These are phyloP conservation scores for Cladosporium sp. DNA, from an alignment of 2,329 filamentous ascomycete species.

Conservation along the genomic window DNA sequence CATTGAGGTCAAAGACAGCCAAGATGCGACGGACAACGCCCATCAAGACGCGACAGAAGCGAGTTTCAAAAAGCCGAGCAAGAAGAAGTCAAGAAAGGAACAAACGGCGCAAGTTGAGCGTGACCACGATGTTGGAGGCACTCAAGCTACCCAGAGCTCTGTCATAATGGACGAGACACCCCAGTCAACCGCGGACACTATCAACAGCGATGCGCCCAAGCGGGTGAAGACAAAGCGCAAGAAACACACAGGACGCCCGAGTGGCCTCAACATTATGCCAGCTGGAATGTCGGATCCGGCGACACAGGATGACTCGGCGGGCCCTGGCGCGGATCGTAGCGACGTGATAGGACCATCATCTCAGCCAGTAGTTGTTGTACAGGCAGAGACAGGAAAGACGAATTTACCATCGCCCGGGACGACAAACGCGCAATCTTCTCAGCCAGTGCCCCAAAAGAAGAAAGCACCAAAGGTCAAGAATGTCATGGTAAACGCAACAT, in stretches of 20 bases:
- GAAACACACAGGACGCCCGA: conserved; percentile 3
- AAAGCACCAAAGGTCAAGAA: neutral
- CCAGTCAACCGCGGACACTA: neutral
- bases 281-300: neutral
- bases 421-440: neutral
- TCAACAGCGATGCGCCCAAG: neutral
- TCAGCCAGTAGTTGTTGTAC: neutral
- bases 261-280: conserved; percentile 7
- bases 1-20: neutral
- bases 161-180: neutral
- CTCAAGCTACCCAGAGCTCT: conserved; percentile 2
- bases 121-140: neutral
- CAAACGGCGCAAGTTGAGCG: neutral
- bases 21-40: conserved; percentile 6
- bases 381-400: neutral
- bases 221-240: conserved; percentile 10
- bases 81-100: conserved; percentile 12
- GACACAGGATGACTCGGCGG: neutral
- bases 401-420: neutral
- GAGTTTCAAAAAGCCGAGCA: conserved; percentile 7
- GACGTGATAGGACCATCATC: neutral
- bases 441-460: neutral
- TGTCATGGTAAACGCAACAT: neutral
- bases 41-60: conserved; percentile 9
- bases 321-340: neutral